phyloP scores from a whole-genome alignment of 169 alveolate species.

The Pseudocohnilembus persalinus region DNA sequence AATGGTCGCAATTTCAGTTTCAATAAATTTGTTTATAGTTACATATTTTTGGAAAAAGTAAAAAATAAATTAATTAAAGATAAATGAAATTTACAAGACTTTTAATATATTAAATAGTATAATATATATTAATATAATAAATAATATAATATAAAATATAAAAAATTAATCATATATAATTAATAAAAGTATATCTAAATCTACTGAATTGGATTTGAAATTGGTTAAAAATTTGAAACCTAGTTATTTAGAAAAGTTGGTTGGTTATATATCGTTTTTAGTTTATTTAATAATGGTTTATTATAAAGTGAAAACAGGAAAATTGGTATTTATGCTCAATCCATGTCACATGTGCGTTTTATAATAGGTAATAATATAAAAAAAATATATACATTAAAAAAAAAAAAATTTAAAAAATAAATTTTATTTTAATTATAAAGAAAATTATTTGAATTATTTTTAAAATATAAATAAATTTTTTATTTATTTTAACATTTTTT shows the following conservation, averaged over 20 bases:
- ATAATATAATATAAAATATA: too few relatives aligned
- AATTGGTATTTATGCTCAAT: conserved; percentile 43
- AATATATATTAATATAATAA: too few relatives aligned
- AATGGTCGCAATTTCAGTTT: conserved; percentile 11
- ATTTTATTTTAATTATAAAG: too few relatives aligned
- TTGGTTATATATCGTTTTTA: conserved; percentile 19
- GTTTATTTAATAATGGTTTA: conserved; percentile 19
- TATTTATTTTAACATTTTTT: not conserved
- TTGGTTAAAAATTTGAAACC: conserved; percentile 24
- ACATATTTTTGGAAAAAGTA: not conserved
- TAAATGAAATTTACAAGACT: too few relatives aligned
- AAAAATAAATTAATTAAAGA: too few relatives aligned
- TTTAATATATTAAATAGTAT: too few relatives aligned
- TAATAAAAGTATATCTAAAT: conserved; percentile 2
- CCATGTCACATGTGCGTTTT: conserved; percentile 30
- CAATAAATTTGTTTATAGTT: not conserved
- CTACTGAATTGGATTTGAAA: conserved; percentile 24
- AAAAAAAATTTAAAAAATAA: too few relatives aligned
- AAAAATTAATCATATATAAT: too few relatives aligned
- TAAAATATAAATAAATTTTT: too few relatives aligned
- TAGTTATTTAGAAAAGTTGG: conserved; percentile 8
- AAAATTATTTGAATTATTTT: too few relatives aligned
- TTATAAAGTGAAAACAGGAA: conserved; percentile 40
- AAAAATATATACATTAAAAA: too few relatives aligned
- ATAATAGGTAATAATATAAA: not conserved